Evolutionary conservation across 176 grass and related monocot genomes (phyloP), one percentile per base, ranked within the genome.

Genomic region (Avena eriantha): DNA sequence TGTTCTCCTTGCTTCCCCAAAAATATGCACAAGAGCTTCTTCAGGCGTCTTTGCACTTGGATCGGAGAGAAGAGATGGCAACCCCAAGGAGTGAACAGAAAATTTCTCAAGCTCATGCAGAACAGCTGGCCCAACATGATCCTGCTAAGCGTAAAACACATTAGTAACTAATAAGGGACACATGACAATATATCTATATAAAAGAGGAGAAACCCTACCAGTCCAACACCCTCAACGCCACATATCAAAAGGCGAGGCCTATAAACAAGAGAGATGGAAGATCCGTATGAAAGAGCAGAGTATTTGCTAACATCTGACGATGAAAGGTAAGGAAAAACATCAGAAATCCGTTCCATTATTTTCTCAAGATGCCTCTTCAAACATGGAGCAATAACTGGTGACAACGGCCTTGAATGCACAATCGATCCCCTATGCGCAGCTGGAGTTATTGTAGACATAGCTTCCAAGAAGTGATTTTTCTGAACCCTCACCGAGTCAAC

Each of bases 41-140:
- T 99, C 97, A 86, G 97, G 97, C 82, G 94, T 96, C 83, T 99
- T 99, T 80, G 97, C 97, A 90, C 97, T 99, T 80, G 92, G 90
- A 88, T 99, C 97, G 15, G 97, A 99, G 80, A 99, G 92, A 88
- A 99, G 97, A 89, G 97, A 97, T 31, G 97, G 94, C 53, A 99
- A 80, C 10, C 97, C 97, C 79, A 99, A 86, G 46, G 97, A 97
- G 55, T 99, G 94, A 80, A 99, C 90, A 87, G 97, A 85, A 88
- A 99, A 99, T 69, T 99, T 99, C 92, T 99, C 97, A 88, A 99
- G 88, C 49, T 99, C 94, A 78, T 99, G 97, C 87, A 99, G 76
- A 78, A 99, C 90, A 90, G 97, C 97, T 86, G 97, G 94, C 47
- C 97, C 97, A 88, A 99, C 82, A 94, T 99, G 94, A 83, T 96